Conservation (phyloP, 495 filamentous ascomycete species). For the Lineolata rhizophorae region DNA sequence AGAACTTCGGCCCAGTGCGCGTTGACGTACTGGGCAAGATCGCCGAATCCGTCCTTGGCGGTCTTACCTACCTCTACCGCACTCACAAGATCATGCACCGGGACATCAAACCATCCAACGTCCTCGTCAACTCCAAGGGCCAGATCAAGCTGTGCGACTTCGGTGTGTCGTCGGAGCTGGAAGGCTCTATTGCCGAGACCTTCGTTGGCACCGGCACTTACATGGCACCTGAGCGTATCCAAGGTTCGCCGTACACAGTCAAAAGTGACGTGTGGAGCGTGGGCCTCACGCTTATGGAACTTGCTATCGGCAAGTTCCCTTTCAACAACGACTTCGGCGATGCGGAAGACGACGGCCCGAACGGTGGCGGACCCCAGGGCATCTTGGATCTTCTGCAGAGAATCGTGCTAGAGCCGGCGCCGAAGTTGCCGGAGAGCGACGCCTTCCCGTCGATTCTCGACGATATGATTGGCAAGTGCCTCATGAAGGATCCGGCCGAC, state of each 20-base stretch:
- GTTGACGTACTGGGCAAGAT: conserved; percentile 99
- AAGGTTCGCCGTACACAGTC: conserved; percentile 88
- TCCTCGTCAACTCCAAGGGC: conserved; percentile 81
- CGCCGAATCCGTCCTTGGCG: conserved; percentile 85
- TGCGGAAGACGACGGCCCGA: conserved; percentile 42
- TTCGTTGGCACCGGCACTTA: conserved; percentile 98
- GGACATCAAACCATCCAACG: conserved; percentile 96
- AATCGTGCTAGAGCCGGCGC: conserved; percentile 91
- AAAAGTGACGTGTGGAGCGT: conserved; percentile 99
- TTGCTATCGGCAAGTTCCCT: conserved; percentile 90
- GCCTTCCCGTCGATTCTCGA: conserved; percentile 88
- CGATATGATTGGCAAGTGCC: conserved; percentile 88
- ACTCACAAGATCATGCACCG: conserved; percentile 94
- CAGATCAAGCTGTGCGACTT: conserved; percentile 97
- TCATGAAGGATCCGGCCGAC: conserved; percentile 68
- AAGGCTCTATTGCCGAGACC: conserved; percentile 92
- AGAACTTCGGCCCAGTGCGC: conserved; percentile 79
- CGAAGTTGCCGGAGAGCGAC: conserved; percentile 83
- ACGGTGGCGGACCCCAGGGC: conserved; percentile 67
- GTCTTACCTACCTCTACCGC: conserved; percentile 83
- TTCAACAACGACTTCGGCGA: conserved; percentile 57
- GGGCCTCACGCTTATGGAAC: conserved; percentile 85
- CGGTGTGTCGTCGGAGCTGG: conserved; percentile 84
- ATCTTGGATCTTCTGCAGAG: conserved; percentile 92
- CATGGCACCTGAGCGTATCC: conserved; percentile 96